These are phyloP conservation scores for Austroboletus niveus DNA, from an alignment of 1,284 basidiomycete genomes.

Conservation along the genomic window DNA sequence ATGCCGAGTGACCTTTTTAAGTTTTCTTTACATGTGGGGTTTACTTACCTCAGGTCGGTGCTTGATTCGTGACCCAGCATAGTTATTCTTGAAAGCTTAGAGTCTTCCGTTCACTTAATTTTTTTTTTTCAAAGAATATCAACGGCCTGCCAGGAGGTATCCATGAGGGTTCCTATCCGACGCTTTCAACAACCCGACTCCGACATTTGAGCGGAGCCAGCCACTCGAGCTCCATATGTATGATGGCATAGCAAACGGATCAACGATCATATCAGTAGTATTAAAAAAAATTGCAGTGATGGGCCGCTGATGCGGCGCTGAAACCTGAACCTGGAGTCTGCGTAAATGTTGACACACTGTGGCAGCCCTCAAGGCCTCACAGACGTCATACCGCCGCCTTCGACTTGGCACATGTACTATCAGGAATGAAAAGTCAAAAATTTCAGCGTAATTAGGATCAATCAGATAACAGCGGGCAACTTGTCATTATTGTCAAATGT, in stretches of 20 bases:
- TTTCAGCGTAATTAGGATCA: background rate
- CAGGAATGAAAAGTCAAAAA: background rate
- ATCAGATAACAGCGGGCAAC: constrained; percentile 1
- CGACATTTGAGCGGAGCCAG: constrained; percentile 1
- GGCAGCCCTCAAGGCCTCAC: background rate
- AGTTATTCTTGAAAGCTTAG: background rate
- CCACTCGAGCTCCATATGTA: background rate
- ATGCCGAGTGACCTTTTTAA: background rate
- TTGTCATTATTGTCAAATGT: constrained; percentile 6
- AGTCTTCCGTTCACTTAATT: constrained; percentile 8
- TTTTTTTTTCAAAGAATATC: too few relatives aligned
- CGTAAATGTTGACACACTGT: background rate
- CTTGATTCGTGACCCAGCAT: background rate
- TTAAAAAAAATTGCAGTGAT: background rate
- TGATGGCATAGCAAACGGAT: background rate
- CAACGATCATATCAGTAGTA: background rate
- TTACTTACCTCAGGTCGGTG: background rate
- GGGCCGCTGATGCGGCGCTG: background rate
- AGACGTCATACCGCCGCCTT: background rate
- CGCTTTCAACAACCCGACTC: background rate
- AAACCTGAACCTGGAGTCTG: too few relatives aligned
- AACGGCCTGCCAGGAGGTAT: too few relatives aligned
- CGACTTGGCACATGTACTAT: background rate
- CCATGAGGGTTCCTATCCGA: constrained; percentile 7
- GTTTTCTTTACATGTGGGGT: background rate